Percentiles rank a stretch among this genome's conserved stretches.
These are phyloP conservation scores for Trametes punicea DNA, from an alignment of 768 basidiomycete genomes.

Conservation along the genomic window DNA sequence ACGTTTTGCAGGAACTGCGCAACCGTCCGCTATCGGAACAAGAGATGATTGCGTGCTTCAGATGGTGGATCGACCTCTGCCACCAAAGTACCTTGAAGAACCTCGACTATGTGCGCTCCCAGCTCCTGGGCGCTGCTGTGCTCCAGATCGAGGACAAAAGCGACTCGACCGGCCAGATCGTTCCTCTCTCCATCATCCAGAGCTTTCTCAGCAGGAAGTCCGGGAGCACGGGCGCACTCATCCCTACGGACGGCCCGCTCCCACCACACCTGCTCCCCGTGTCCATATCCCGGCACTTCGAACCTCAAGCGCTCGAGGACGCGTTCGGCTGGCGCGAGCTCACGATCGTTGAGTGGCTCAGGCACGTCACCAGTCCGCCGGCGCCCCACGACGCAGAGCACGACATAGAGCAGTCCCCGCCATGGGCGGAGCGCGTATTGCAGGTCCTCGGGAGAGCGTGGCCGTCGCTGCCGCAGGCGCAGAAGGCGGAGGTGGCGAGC, in stretches of 20 bases:
- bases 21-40: constrained; percentile 62
- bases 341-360: constrained; percentile 70
- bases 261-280: constrained; percentile 72
- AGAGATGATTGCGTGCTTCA: constrained; percentile 79
- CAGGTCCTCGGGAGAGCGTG: constrained; percentile 65
- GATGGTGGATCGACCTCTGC: constrained; percentile 74
- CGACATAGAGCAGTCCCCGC: constrained; percentile 61
- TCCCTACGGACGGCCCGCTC: constrained; percentile 73
- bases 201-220: constrained; percentile 65
- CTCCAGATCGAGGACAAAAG: constrained; percentile 41
- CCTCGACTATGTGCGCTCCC: constrained; percentile 45
- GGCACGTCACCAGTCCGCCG: constrained; percentile 51
- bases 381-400: constrained; percentile 45
- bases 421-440: constrained; percentile 82
- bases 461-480: constrained; percentile 53
- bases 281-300: constrained; percentile 57
- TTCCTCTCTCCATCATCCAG: constrained; percentile 67
- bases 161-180: constrained; percentile 47
- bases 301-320: constrained; percentile 42
- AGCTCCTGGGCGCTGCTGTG: constrained; percentile 72
- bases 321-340: constrained; percentile 82
- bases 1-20: constrained; percentile 77
- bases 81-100: constrained; percentile 34
- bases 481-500: constrained; percentile 40
- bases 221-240: constrained; percentile 43